These are phyloP conservation scores for Multifurca ochricompacta DNA, from an alignment of 768 basidiomycete species.

Conservation along the genomic window DNA sequence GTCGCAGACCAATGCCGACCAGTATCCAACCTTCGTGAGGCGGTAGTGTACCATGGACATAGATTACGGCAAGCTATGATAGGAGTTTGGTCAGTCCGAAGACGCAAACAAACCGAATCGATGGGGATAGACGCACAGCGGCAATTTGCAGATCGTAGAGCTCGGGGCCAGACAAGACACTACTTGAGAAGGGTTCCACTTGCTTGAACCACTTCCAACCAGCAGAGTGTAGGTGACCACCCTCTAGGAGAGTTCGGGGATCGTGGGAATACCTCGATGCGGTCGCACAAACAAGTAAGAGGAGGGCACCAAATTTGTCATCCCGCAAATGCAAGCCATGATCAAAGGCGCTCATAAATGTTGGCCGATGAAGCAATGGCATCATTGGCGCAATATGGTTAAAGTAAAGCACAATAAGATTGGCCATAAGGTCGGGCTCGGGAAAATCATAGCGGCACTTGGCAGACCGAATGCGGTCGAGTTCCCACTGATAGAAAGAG, in stretches of 20 bases:
- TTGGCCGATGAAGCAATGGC: conserved; percentile 19
- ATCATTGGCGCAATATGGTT: background rate
- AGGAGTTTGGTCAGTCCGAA: background rate
- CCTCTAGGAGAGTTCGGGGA: conserved; percentile 6
- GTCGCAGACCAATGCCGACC: conserved; percentile 53
- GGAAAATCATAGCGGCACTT: conserved; percentile 12
- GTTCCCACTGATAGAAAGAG: conserved; percentile 12
- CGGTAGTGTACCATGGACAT: conserved; percentile 36
- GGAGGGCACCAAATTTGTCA: conserved; percentile 13
- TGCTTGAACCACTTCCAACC: conserved; percentile 48
- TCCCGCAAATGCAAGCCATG: conserved; percentile 12
- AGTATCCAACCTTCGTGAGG: conserved; percentile 50
- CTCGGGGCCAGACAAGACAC: conserved; percentile 45
- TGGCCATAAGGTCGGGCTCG: conserved; percentile 14
- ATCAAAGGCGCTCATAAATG: conserved; percentile 8
- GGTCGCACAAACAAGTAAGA: conserved; percentile 18
- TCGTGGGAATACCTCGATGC: conserved; percentile 15
- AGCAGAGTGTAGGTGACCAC: conserved; percentile 26
- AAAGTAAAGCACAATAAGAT: conserved; percentile 13
- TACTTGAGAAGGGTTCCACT: conserved; percentile 51
- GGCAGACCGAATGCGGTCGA: background rate
- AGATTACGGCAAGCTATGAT: conserved; percentile 30
- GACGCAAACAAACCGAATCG: background rate
- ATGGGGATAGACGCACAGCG: conserved; percentile 32
- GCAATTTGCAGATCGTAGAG: conserved; percentile 68